Evolutionary conservation across 2,329 filamentous ascomycete genomes (phyloP).

Genomic region (Trichoderma guizhouense): DNA sequence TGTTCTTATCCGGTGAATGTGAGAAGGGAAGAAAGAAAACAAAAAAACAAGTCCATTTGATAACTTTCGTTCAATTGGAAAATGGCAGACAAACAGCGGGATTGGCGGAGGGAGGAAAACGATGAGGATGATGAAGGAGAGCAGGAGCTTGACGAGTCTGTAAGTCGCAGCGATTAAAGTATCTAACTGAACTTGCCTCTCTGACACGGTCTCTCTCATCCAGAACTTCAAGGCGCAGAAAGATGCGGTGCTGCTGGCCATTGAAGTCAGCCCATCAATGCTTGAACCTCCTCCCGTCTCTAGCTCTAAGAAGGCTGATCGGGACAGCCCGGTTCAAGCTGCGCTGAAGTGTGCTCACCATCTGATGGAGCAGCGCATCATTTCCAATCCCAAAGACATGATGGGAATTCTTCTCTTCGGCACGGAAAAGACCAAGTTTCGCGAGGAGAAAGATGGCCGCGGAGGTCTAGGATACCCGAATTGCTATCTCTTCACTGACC

Average conservation of each 20-base stretch:
- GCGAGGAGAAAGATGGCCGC: slow-evolving; percentile 60
- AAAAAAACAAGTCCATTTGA: not conserved
- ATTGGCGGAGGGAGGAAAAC: slow-evolving; percentile 49
- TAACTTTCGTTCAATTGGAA: not conserved
- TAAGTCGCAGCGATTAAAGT: slow-evolving; percentile 33
- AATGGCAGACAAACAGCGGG: slow-evolving; percentile 37
- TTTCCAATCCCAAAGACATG: slow-evolving; percentile 94
- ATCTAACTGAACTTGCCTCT: not conserved
- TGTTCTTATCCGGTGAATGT: not conserved
- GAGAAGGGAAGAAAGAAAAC: not conserved
- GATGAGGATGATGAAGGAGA: slow-evolving; percentile 67
- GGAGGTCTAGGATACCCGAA: slow-evolving; percentile 72
- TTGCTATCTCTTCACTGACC: slow-evolving; percentile 85
- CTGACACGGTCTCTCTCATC: not conserved
- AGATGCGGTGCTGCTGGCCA: slow-evolving; percentile 97
- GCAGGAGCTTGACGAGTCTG: slow-evolving; percentile 58
- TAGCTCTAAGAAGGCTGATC: slow-evolving; percentile 71
- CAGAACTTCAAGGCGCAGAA: slow-evolving; percentile 88
- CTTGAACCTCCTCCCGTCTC: slow-evolving; percentile 61
- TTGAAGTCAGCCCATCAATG: slow-evolving; percentile 90
- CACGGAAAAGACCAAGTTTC: slow-evolving; percentile 78
- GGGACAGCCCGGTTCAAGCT: slow-evolving; percentile 73
- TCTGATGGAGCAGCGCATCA: slow-evolving; percentile 97
- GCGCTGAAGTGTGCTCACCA: slow-evolving; percentile 92
- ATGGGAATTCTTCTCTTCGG: slow-evolving; percentile 93